Conservation (phyloP, 257 asterid genomes). For the Solanum arcanum region DNA sequence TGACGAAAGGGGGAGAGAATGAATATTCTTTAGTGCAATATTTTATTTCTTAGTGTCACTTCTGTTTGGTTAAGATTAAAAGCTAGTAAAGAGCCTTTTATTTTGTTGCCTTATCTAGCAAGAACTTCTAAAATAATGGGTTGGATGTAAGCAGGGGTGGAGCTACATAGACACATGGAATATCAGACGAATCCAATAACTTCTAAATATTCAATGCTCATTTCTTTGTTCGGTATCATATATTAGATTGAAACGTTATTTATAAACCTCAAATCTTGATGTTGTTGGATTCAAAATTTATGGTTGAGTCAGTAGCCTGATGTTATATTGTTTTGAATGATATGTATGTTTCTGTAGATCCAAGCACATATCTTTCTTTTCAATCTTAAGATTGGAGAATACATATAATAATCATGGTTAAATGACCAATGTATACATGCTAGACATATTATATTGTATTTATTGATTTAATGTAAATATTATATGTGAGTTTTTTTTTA, state of each 20-base stretch:
- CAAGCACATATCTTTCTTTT: neutral
- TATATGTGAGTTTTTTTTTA: neutral
- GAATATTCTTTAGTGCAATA: neutral
- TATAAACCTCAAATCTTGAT: neutral
- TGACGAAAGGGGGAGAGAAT: neutral
- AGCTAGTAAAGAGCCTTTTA: neutral
- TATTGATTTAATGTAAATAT: neutral
- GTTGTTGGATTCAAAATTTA: neutral
- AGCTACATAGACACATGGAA: neutral
- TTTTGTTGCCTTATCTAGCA: neutral
- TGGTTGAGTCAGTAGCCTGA: neutral
- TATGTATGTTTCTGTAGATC: neutral
- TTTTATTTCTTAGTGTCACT: neutral
- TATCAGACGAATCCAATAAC: neutral
- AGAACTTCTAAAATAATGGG: neutral
- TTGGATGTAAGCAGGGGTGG: neutral
- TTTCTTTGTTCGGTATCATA: neutral
- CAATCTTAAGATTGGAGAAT: neutral
- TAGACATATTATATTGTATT: neutral
- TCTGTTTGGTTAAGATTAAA: neutral
- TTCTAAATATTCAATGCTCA: neutral
- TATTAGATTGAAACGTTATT: neutral
- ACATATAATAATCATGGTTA: neutral
- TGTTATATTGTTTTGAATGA: neutral
- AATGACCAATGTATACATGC: neutral